Conservation (phyloP, 345 rosid genomes). For the Eucalyptus erythrocorys region DNA sequence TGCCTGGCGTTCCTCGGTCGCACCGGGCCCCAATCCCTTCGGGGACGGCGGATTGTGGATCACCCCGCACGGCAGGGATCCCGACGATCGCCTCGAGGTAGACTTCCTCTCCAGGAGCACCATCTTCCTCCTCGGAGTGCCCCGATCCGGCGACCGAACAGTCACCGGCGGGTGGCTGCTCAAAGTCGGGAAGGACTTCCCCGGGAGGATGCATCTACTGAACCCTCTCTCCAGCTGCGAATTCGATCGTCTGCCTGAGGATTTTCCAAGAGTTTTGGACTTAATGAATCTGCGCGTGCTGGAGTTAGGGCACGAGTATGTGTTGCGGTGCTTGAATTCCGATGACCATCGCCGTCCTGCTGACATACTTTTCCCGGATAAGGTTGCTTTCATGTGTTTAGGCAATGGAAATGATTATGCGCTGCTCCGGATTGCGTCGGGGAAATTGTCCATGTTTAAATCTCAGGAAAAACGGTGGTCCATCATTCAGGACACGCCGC, state of each 20-base stretch:
- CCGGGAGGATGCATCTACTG: constrained; percentile 22
- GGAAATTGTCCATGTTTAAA: constrained; percentile 63
- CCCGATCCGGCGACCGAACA: not conserved
- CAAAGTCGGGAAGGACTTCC: constrained; percentile 38
- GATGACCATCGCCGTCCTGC: no score
- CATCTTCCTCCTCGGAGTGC: constrained; percentile 35
- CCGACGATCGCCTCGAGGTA: constrained; percentile 14
- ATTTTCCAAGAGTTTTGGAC: no score
- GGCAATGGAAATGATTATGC: constrained; percentile 16
- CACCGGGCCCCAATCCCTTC: constrained; percentile 13
- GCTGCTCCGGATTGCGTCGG: constrained; percentile 78
- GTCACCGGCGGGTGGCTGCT: constrained; percentile 41
- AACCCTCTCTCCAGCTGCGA: constrained; percentile 50
- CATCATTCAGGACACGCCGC: constrained; percentile 54
- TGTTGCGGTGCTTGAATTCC: constrained; percentile 9
- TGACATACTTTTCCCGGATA: constrained; percentile 26
- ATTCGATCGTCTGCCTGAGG: not conserved
- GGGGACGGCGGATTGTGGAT: constrained; percentile 20
- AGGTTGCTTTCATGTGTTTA: constrained; percentile 38
- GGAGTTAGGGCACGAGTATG: constrained; percentile 57
- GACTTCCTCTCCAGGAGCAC: constrained; percentile 58
- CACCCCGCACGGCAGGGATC: constrained; percentile 35
- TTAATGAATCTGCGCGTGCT: constrained; percentile 16
- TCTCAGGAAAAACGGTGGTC: constrained; percentile 50
- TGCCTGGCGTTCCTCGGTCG: constrained; percentile 21